These are phyloP conservation scores for Penicillium digitatum DNA, from an alignment of 2,329 filamentous ascomycete genomes.

Conservation along the genomic window DNA sequence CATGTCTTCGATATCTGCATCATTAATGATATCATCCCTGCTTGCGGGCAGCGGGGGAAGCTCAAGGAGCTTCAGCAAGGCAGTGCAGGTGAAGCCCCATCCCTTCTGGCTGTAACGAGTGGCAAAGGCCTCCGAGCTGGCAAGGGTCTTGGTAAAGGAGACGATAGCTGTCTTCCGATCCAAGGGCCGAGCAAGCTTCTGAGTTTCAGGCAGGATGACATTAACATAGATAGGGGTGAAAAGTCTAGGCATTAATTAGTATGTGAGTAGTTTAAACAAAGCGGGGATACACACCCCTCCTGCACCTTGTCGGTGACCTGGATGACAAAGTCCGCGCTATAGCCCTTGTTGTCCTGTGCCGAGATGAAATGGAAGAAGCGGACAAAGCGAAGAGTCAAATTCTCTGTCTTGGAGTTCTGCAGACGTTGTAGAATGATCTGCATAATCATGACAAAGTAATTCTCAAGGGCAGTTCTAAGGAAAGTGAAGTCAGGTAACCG, in stretches of 20 bases:
- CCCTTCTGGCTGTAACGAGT: conserved; percentile 72
- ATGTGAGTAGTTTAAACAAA: background rate
- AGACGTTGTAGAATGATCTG: conserved; percentile 73
- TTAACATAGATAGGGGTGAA: conserved; percentile 82
- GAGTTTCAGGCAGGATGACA: conserved; percentile 83
- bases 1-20: conserved; percentile 91
- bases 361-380: conserved; percentile 93
- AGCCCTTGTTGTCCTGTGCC: conserved; percentile 71
- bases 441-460: conserved; percentile 75
- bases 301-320: conserved; percentile 78
- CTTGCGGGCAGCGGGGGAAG: conserved; percentile 73
- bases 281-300: conserved; percentile 49
- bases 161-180: conserved; percentile 93
- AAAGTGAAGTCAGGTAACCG: background rate
- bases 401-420: conserved; percentile 72
- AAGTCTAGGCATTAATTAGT: conserved; percentile 45
- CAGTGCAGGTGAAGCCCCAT: conserved; percentile 85
- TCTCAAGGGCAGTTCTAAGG: conserved; percentile 60
- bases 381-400: conserved; percentile 79
- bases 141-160: conserved; percentile 86
- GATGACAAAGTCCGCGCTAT: conserved; percentile 90
- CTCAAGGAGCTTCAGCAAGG: conserved; percentile 81
- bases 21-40: conserved; percentile 72
- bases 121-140: conserved; percentile 79
- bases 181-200: conserved; percentile 78